phyloP scores from a whole-genome alignment of 176 grass and related monocot genomes.

The Rhipidocladum racemiflorum region DNA sequence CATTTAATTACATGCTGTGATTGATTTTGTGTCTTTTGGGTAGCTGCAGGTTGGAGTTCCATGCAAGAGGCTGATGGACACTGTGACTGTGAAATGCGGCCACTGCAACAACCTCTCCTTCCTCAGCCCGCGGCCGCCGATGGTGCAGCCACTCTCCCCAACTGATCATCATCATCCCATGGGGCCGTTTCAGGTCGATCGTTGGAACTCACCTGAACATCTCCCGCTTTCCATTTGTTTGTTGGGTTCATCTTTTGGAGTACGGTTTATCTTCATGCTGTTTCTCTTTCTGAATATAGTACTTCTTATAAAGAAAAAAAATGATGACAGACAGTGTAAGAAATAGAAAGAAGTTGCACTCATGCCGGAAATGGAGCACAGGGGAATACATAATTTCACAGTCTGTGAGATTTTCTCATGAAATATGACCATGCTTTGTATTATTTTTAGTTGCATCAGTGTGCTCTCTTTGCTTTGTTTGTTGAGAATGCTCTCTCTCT shows the following conservation, averaged over 20 bases:
- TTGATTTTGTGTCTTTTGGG: slow-evolving; percentile 43
- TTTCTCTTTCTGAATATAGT: slow-evolving; percentile 22
- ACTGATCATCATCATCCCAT: slow-evolving; percentile 61
- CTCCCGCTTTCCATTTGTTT: background rate
- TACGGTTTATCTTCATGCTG: slow-evolving; percentile 12
- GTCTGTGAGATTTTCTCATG: slow-evolving; percentile 40
- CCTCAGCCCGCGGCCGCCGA: slow-evolving; percentile 57
- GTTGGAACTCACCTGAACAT: background rate
- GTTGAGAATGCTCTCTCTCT: background rate
- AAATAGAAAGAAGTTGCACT: slow-evolving; percentile 4
- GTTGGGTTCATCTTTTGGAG: background rate
- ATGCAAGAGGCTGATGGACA: slow-evolving; percentile 89
- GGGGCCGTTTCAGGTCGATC: slow-evolving; percentile 44
- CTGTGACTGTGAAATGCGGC: slow-evolving; percentile 84
- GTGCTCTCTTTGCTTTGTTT: background rate
- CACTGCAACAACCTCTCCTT: slow-evolving; percentile 91
- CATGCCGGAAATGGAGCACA: background rate
- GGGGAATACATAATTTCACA: background rate
- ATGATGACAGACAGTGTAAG: background rate
- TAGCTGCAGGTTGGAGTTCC: slow-evolving; percentile 90
- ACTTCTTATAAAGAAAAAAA: slow-evolving; percentile 2
- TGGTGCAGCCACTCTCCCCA: slow-evolving; percentile 63
- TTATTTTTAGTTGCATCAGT: slow-evolving; percentile 23
- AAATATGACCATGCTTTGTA: slow-evolving; percentile 34
- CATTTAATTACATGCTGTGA: slow-evolving; percentile 33